Base-by-base conservation (phyloP, 495 filamentous ascomycete genomes). In the Extremus antarcticus region DNA sequence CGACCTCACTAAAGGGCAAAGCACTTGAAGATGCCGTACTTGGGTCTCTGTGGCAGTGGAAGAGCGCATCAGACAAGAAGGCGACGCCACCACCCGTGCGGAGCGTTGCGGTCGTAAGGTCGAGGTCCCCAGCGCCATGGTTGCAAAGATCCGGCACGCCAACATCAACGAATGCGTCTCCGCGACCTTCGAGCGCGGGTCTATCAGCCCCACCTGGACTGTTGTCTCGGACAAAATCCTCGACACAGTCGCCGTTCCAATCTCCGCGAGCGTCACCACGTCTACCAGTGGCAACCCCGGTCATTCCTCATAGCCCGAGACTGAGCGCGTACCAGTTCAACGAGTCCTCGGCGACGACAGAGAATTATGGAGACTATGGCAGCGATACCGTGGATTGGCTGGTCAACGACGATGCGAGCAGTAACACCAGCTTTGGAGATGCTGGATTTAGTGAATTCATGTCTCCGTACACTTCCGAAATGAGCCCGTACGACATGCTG, bases 401-500 rank as follows among this genome's bases (percentile, higher is more conserved):
- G 38, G 88, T 95, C 40, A 90, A 83, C 56, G 94, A 99, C 63
- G 80, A 82, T 51, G 77, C 78, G 39, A 94, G 86, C 63, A 80
- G 80, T 48, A 78, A 79, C 24, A 84, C 88, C 13, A 95, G 89
- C 11, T 79, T 82, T 2, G 85, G 79, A 21, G 74, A 85, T 25
- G 83, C 88, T 22, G 58, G 54, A 22, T 57, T 41, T 57, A 86
- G 85, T 53, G 84, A 90, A 53, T 94, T 88, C 63, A 79, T 87
- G 56, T 81, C 87, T 24, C 80, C 83, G 32, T 80, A 86, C 55
- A 82, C 85, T 58, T 74, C 73, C 58, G 90, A 97, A 63, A 99
- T 99, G 94, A 92, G 87, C 50, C 90, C 94, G 2, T 94, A 95
- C 73, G 94, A 99, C 68, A 99, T 99, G 76, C 75, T 99, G 43